Conservation (phyloP, 257 asterid genomes). For the Solanum piurae region DNA sequence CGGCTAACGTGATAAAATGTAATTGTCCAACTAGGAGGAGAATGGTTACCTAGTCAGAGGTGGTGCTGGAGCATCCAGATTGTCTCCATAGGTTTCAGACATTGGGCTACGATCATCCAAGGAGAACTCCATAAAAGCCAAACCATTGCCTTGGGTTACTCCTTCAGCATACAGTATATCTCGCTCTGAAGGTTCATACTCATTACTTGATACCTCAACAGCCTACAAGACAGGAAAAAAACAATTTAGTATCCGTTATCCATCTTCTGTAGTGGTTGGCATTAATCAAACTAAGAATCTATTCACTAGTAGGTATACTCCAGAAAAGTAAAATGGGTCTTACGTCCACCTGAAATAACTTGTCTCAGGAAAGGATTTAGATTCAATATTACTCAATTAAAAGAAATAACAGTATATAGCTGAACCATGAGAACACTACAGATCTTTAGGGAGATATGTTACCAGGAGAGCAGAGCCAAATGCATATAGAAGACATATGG, state of each 20-base stretch:
- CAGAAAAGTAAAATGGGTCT: neutral
- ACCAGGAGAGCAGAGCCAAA: neutral
- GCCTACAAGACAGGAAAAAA: neutral
- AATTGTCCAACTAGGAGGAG: neutral
- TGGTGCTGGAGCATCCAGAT: conserved; percentile 9
- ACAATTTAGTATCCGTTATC: neutral
- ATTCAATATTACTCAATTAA: neutral
- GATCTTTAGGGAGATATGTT: neutral
- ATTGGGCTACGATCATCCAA: conserved; percentile 15
- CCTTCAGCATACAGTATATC: conserved; percentile 21
- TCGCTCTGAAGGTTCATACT: conserved; percentile 16
- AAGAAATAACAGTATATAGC: neutral
- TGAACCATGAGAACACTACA: neutral
- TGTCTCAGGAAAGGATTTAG: neutral
- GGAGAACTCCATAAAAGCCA: conserved; percentile 18
- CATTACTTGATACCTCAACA: conserved; percentile 10
- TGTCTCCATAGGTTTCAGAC: conserved; percentile 13
- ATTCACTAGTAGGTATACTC: neutral
- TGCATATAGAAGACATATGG: neutral
- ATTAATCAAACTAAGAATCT: neutral
- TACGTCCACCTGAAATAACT: neutral
- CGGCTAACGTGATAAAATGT: neutral
- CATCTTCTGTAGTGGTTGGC: neutral
- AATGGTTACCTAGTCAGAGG: conserved; percentile 6
- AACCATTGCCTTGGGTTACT: conserved; percentile 15